Evolutionary conservation across 441 rosid species (phyloP).

Genomic region (Adansonia madagascariensis): DNA sequence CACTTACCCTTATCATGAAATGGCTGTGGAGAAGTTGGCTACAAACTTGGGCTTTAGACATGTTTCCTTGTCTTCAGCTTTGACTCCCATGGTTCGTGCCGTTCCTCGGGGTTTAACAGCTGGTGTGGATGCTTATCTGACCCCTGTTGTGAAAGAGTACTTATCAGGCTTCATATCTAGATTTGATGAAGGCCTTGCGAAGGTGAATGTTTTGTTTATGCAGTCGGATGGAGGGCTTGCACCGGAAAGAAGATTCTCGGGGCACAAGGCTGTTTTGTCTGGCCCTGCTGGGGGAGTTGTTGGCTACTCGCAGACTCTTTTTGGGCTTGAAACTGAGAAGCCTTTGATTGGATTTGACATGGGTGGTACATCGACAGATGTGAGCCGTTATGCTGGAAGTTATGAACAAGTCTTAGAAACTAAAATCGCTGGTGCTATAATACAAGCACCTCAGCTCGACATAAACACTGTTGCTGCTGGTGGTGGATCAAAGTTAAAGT

Average conservation of each 20-base stretch:
- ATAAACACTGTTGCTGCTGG: slow-evolving; percentile 98
- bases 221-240: slow-evolving; percentile 99
- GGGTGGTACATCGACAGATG: slow-evolving; percentile 99
- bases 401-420: slow-evolving; percentile 94
- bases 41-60: slow-evolving; percentile 78
- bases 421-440: slow-evolving; percentile 90
- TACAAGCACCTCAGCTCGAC: slow-evolving; percentile 98
- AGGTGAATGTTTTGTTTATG: slow-evolving; percentile 89
- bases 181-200: slow-evolving; percentile 75
- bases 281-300: slow-evolving; percentile 99
- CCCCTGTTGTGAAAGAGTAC: slow-evolving; percentile 89
- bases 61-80: slow-evolving; percentile 83
- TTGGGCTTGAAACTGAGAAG: slow-evolving; percentile 85
- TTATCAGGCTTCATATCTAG: slow-evolving; percentile 84
- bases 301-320: slow-evolving; percentile 94
- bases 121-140: slow-evolving; percentile 91
- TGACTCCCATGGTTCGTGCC: slow-evolving; percentile 96
- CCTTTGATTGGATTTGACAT: slow-evolving; percentile 96
- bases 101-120: slow-evolving; percentile 97
- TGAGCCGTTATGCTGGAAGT: slow-evolving; percentile 93
- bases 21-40: slow-evolving; percentile 77
- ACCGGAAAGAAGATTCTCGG: slow-evolving; percentile 87
- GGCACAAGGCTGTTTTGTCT: slow-evolving; percentile 92
- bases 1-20: slow-evolving; percentile 82
- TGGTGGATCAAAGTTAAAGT: slow-evolving; percentile 92